These are phyloP conservation scores for Raddia distichophylla DNA, from an alignment of 176 grass and related monocot genomes.

Conservation along the genomic window DNA sequence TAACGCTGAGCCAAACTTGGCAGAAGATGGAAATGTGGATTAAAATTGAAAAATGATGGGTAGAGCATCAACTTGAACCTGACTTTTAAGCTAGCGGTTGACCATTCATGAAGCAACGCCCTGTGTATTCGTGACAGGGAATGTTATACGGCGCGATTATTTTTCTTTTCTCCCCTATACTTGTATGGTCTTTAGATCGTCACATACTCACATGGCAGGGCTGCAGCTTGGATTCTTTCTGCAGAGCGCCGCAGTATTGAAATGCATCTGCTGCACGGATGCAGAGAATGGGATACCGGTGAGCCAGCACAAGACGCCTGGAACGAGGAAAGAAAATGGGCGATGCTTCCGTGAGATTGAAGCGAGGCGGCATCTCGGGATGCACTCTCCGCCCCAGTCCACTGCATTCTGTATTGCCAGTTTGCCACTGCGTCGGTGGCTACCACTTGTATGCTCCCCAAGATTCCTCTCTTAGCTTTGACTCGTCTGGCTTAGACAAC, in stretches of 20 bases:
- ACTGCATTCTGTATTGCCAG: not conserved
- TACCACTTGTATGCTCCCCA: too few relatives aligned
- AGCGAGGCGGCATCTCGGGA: constrained; percentile 8
- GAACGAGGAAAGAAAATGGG: constrained; percentile 45
- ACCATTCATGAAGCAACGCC: not conserved
- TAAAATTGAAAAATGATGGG: not conserved
- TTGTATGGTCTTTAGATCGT: not conserved
- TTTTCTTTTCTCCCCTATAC: not conserved
- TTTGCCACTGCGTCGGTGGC: too few relatives aligned
- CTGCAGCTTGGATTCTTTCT: not conserved
- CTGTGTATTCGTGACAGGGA: not conserved
- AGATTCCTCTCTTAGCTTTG: not conserved
- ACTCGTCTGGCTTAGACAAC: not conserved
- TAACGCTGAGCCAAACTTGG: not conserved
- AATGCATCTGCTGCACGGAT: not conserved
- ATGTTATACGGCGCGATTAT: constrained; percentile 4
- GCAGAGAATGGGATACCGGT: not conserved
- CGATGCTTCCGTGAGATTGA: constrained; percentile 1
- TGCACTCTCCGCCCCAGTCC: not conserved
- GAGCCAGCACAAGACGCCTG: not conserved
- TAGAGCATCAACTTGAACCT: not conserved
- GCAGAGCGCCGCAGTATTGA: not conserved
- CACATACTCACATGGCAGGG: not conserved
- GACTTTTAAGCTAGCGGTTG: constrained; percentile 13
- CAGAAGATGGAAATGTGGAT: not conserved